Evolutionary conservation across 306 rosid species (phyloP).

Genomic region (Citrullus colocynthis): DNA sequence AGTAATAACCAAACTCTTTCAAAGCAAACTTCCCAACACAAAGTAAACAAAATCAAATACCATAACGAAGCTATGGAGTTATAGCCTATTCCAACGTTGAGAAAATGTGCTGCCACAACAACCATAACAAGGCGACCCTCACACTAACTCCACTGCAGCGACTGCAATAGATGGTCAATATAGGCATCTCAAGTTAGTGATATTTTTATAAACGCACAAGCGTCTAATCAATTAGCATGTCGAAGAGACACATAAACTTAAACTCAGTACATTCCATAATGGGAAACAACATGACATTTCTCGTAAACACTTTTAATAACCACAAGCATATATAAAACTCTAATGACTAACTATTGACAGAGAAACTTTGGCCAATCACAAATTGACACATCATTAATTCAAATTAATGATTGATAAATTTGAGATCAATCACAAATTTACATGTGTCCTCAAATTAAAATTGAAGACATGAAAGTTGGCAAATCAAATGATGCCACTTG

Average conservation of each 20-base stretch:
- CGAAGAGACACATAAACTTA: background rate
- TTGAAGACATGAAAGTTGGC: too few species aligned
- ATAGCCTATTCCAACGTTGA: background rate
- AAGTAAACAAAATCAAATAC: too few species aligned
- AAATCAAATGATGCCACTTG: too few species aligned
- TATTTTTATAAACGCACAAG: background rate
- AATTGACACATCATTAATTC: too few species aligned
- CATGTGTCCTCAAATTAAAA: too few species aligned
- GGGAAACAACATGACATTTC: background rate
- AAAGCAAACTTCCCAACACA: too few species aligned
- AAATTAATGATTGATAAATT: too few species aligned
- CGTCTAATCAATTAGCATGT: background rate
- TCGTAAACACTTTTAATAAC: background rate
- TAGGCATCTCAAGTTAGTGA: background rate
- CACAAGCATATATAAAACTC: background rate
- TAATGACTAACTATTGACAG: background rate
- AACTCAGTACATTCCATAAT: background rate
- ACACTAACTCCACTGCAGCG: conserved; percentile 95
- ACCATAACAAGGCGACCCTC: conserved; percentile 95
- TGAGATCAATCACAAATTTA: too few species aligned
- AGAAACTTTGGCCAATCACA: too few species aligned
- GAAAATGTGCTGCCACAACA: conserved; percentile 94
- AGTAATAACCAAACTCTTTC: too few species aligned
- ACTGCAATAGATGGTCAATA: conserved; percentile 22
- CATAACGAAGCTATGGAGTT: too few species aligned